Evolutionary conservation across 441 rosid species (phyloP).

Genomic region (Arabidopsis hybrid): DNA sequence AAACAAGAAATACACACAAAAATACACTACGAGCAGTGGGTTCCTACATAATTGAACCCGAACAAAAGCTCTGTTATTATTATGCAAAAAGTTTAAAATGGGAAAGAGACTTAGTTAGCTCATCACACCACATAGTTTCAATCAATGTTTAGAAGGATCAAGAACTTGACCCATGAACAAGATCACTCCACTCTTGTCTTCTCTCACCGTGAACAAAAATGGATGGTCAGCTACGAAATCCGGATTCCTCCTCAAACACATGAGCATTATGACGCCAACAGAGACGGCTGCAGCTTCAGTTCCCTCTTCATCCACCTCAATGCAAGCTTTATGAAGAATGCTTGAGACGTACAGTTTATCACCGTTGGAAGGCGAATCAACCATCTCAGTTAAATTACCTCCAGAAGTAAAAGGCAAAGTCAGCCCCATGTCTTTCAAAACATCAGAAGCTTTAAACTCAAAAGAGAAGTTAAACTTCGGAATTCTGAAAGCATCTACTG

Average conservation of each 20-base stretch:
- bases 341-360: constrained; percentile 53
- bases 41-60: too few relatives aligned
- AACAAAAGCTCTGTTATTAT: not conserved
- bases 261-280: constrained; percentile 31
- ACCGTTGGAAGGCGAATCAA: constrained; percentile 49
- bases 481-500: constrained; percentile 57
- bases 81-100: not conserved
- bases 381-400: constrained; percentile 72
- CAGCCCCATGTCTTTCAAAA: constrained; percentile 62
- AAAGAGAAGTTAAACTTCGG: constrained; percentile 70
- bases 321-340: constrained; percentile 69
- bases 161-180: constrained; percentile 73
- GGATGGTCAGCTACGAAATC: constrained; percentile 81
- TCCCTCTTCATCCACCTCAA: constrained; percentile 84
- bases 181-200: constrained; percentile 63
- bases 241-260: constrained; percentile 22
- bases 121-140: not conserved
- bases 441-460: constrained; percentile 61
- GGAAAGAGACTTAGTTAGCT: not conserved
- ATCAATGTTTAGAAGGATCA: constrained; percentile 50
- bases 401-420: constrained; percentile 52
- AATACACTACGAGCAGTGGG: too few relatives aligned
- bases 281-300: constrained; percentile 74
- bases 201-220: constrained; percentile 69
- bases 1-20: too few relatives aligned